Conservation (phyloP, 768 basidiomycete genomes). For the Coprinellus micaceus region DNA sequence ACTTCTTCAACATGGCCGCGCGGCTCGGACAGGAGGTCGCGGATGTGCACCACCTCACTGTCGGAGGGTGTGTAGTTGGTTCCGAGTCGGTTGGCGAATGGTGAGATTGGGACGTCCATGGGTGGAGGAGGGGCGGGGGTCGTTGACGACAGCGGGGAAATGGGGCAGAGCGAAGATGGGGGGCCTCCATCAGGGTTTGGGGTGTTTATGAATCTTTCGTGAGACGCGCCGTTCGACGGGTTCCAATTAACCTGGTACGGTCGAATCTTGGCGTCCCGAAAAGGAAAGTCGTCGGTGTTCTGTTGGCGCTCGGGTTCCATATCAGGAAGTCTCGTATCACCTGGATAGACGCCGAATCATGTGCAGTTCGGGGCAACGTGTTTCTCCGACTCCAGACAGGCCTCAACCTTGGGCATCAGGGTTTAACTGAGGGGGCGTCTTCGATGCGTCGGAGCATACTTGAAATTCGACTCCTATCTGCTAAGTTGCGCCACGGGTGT, state of each 20-base stretch:
- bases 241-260: not conserved
- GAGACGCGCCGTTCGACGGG: slow-evolving; percentile 3
- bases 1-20: not conserved
- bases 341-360: slow-evolving; percentile 4
- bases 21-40: not conserved
- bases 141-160: not conserved
- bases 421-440: not conserved
- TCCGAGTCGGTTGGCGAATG: not conserved
- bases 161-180: not conserved
- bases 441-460: not conserved
- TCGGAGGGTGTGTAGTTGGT: slow-evolving; percentile 2
- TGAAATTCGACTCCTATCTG: not conserved
- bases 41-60: not conserved
- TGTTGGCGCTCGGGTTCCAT: slow-evolving; percentile 3
- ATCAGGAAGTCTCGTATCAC: not conserved
- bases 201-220: slow-evolving; percentile 8
- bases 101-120: not conserved
- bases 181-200: slow-evolving; percentile 3
- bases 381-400: not conserved
- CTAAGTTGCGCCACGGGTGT: not conserved
- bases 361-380: not conserved
- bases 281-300: slow-evolving; percentile 3
- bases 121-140: not conserved
- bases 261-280: not conserved
- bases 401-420: not conserved